Percentiles rank a stretch among this genome's conserved stretches.
These are phyloP conservation scores for Phytopythium sindhum DNA, from an alignment of 352 stramenopile species.

Conservation along the genomic window DNA sequence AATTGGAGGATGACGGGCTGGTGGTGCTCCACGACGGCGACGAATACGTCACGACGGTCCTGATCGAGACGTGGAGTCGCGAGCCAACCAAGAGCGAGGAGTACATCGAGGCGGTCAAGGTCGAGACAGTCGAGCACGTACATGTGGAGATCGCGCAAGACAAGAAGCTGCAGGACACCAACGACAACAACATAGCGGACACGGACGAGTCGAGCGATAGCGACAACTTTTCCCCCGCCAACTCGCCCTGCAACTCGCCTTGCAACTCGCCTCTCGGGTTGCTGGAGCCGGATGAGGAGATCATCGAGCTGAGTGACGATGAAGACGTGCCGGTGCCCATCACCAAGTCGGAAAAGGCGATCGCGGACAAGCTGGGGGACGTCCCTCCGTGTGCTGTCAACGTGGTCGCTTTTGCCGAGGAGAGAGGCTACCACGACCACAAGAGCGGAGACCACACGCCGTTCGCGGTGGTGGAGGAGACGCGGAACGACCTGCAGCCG, in stretches of 20 bases:
- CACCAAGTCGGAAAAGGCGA: background rate
- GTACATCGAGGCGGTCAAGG: conserved; percentile 5
- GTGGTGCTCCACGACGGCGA: conserved; percentile 6
- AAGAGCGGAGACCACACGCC: background rate
- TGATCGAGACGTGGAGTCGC: conserved; percentile 14
- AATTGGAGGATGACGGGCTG: conserved; percentile 10
- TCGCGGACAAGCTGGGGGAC: background rate
- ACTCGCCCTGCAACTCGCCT: background rate
- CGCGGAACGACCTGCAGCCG: background rate
- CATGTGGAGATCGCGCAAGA: background rate
- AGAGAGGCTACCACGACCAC: background rate
- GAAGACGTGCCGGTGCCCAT: conserved; percentile 17
- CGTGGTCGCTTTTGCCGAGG: background rate
- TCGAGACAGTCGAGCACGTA: background rate
- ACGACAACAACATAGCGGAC: background rate
- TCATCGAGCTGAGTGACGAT: conserved; percentile 37
- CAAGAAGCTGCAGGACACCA: too few species aligned
- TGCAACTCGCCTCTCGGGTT: background rate
- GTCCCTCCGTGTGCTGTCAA: background rate
- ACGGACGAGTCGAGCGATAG: background rate
- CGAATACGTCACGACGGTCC: conserved; percentile 10
- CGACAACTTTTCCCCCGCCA: background rate
- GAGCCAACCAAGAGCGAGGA: background rate
- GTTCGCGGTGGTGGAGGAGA: background rate
- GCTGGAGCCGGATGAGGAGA: conserved; percentile 27